These are phyloP conservation scores for Emergomyces orientalis DNA, from an alignment of 2,329 filamentous ascomycete genomes.

Conservation along the genomic window DNA sequence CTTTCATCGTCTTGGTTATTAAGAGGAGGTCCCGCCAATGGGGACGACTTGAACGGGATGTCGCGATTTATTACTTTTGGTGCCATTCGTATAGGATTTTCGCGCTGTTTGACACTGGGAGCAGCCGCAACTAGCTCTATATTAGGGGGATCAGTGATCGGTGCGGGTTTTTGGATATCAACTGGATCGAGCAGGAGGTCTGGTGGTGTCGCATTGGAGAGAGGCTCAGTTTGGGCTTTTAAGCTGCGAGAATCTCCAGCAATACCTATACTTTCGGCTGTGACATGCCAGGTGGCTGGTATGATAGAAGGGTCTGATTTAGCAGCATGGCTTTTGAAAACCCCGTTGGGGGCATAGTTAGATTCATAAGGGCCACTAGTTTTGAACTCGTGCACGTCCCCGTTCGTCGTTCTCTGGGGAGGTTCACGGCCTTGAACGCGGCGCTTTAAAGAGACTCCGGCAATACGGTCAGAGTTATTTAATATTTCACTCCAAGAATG, in stretches of 20 bases:
- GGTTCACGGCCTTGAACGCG: neutral
- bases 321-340: neutral
- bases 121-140: neutral
- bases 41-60: conserved; percentile 26
- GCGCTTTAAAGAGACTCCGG: neutral
- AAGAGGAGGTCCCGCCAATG: conserved; percentile 22
- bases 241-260: neutral
- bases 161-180: neutral
- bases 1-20: conserved; percentile 6
- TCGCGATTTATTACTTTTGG: conserved; percentile 13
- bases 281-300: neutral
- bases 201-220: neutral
- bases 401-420: neutral
- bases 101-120: neutral
- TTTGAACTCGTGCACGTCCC: neutral
- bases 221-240: neutral
- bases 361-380: conserved; percentile 2
- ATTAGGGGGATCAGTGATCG: neutral
- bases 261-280: neutral
- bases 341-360: neutral
- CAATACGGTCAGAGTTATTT: neutral
- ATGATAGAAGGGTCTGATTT: neutral
- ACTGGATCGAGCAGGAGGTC: neutral
- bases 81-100: conserved; percentile 5
- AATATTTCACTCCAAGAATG: conserved; percentile 6